phyloP scores from a whole-genome alignment of 2,329 filamentous ascomycete species.

The Calonectria leucothoes region DNA sequence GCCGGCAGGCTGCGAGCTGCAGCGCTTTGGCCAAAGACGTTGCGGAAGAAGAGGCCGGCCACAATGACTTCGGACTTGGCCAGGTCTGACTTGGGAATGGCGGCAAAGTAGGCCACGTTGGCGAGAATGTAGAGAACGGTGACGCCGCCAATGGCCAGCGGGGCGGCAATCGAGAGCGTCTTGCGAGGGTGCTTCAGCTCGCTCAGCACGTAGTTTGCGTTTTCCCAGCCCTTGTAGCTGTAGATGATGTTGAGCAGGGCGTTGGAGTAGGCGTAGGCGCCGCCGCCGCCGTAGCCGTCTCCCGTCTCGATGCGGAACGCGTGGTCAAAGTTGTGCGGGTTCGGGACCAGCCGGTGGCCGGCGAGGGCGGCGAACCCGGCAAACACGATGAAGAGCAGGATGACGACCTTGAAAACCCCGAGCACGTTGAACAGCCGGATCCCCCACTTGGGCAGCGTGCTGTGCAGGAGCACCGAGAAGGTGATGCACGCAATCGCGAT shows the following conservation, averaged over 20 bases:
- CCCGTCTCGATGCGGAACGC: conserved; percentile 61
- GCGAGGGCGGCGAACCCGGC: conserved; percentile 68
- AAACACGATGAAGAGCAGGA: conserved; percentile 71
- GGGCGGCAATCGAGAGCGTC: conserved; percentile 67
- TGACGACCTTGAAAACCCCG: conserved; percentile 69
- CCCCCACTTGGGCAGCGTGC: conserved; percentile 66
- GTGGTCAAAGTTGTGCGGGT: conserved; percentile 68
- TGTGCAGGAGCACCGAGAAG: conserved; percentile 65
- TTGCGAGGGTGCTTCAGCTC: conserved; percentile 67
- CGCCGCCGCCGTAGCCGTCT: conserved; percentile 59
- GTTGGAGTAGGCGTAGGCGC: conserved; percentile 65
- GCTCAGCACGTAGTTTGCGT: conserved; percentile 70
- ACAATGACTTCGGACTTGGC: conserved; percentile 70
- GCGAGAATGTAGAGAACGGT: conserved; percentile 72
- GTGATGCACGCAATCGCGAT: conserved; percentile 66
- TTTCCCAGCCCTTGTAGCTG: conserved; percentile 73
- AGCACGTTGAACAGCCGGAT: conserved; percentile 69
- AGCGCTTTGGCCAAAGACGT: conserved; percentile 69
- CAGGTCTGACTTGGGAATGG: conserved; percentile 68
- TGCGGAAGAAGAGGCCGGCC: conserved; percentile 70
- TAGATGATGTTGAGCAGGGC: conserved; percentile 70
- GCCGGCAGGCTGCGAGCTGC: conserved; percentile 61
- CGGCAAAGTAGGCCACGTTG: conserved; percentile 75
- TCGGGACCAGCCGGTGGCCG: conserved; percentile 58
- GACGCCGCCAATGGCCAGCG: conserved; percentile 67